Percentiles rank a stretch among this genome's conserved stretches.
Evolutionary conservation across 2,329 filamentous ascomycete species (phyloP).

Genomic region (Mycogone perniciosa): DNA sequence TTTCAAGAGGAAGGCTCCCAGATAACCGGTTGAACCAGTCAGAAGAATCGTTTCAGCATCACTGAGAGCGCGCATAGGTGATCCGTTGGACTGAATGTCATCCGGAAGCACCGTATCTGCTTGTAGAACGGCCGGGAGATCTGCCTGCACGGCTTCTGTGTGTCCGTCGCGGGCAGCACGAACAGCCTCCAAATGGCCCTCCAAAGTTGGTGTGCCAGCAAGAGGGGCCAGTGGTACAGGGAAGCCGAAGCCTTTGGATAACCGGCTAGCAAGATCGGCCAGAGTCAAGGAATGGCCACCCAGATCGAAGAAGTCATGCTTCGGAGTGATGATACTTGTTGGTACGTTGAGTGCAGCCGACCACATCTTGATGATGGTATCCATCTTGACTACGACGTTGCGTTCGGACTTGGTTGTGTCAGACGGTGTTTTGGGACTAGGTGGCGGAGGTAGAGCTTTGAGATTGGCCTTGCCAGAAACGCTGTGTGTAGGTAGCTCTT

Average conservation of each 20-base stretch:
- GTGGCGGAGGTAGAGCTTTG: slow-evolving; percentile 62
- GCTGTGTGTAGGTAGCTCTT: slow-evolving; percentile 64
- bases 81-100: slow-evolving; percentile 55
- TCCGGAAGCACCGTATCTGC: slow-evolving; percentile 61
- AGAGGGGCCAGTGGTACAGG: slow-evolving; percentile 64
- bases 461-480: slow-evolving; percentile 76
- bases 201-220: slow-evolving; percentile 63
- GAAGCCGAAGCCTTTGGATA: slow-evolving; percentile 66
- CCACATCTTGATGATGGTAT: slow-evolving; percentile 67
- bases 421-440: slow-evolving; percentile 36
- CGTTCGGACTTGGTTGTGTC: slow-evolving; percentile 39
- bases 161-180: slow-evolving; percentile 64
- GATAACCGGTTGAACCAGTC: slow-evolving; percentile 69
- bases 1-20: slow-evolving; percentile 68
- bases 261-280: slow-evolving; percentile 66
- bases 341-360: slow-evolving; percentile 63
- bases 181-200: slow-evolving; percentile 67
- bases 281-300: slow-evolving; percentile 73
- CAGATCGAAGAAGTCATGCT: slow-evolving; percentile 75
- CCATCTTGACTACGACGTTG: slow-evolving; percentile 58
- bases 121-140: slow-evolving; percentile 62
- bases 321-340: slow-evolving; percentile 53
- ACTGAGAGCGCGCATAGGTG: slow-evolving; percentile 51
- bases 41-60: slow-evolving; percentile 64
- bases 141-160: slow-evolving; percentile 67